Conservation (phyloP, 176 grass and related monocot genomes). For the Alopecurus myosuroides region DNA sequence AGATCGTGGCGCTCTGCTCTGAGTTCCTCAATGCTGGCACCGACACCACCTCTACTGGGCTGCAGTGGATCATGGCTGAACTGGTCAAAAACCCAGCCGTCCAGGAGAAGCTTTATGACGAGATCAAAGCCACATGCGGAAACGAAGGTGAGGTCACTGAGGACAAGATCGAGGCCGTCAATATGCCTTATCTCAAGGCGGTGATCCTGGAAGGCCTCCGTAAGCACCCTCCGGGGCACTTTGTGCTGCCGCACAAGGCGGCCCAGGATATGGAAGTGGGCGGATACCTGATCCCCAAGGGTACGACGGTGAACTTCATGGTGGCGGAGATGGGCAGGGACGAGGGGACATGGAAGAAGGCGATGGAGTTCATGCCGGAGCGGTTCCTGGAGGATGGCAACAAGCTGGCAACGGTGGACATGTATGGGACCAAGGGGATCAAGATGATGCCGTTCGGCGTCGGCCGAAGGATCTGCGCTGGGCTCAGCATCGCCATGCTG, state of each 20-base stretch:
- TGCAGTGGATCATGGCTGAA: constrained; percentile 81
- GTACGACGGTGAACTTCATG: constrained; percentile 36
- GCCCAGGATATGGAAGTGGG: constrained; percentile 26
- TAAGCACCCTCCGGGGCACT: constrained; percentile 38
- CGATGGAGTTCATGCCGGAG: constrained; percentile 43
- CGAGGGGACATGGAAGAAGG: constrained; percentile 20
- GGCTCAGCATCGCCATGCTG: no score
- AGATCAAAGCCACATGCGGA: constrained; percentile 25
- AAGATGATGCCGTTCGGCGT: no score
- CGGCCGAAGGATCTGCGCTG: no score
- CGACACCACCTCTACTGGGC: constrained; percentile 52
- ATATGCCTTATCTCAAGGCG: constrained; percentile 51
- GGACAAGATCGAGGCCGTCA: neutral
- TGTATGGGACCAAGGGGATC: no score
- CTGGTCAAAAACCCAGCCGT: constrained; percentile 51
- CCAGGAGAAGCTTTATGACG: constrained; percentile 34
- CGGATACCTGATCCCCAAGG: constrained; percentile 43
- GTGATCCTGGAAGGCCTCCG: constrained; percentile 54
- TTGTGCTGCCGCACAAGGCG: constrained; percentile 31
- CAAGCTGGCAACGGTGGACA: no score
- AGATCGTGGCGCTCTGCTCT: constrained; percentile 38
- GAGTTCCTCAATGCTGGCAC: constrained; percentile 64
- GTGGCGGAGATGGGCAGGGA: constrained; percentile 32
- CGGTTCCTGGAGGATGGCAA: constrained; percentile 33
- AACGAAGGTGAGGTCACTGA: neutral